Evolutionary conservation across 306 rosid genomes (phyloP), one percentile per base, ranked within the genome.

Genomic region (Castanospermum australe): DNA sequence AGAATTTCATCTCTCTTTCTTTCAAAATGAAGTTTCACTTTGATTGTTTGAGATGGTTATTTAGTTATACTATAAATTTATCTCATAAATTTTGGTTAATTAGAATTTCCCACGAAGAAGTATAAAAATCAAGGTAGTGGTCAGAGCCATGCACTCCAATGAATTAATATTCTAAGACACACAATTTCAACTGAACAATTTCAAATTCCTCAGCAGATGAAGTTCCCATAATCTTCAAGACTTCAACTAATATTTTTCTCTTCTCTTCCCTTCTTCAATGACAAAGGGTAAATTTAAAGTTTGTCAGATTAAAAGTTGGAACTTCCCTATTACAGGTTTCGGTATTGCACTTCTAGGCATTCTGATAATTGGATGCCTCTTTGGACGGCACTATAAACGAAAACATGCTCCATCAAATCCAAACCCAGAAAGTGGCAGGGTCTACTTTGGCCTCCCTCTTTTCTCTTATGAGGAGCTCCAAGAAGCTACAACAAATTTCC

Each of bases 401-500:
- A 83, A 52, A 44, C 12, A 33, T 24, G 52, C 25, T 60, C 51
- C 30, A 15, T 73, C 75, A 48, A 67, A 67, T 42, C 24, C 36
- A 35, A 76, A 68, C 38, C 75, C 50, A 15, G 81, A 79, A 65
- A 76, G 56, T 15, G 59, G 80, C 20, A 74, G 35, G 10, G 72
- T 42, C 48, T 64, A 70, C 78, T 82, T 70, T 71, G 67, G 79
- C 33, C 33, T 82, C 38, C 83, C 77, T 54, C 48, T 86, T 41
- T 86, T 86, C 66, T 79, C 89, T 20, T 79, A 86, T 51, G 59
- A 28, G 17, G 87, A 82, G 60, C 94, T 92, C 8, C 39, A 80
- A 69, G 77, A 83, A 81, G 96, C 97, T 8, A 93, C 96, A 12
- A 76, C 88, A 71, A 81, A 86, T 65, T 92, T 92, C 78, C 80